Conservation (phyloP, 805 yeast genomes). For the Starmerella cellae region DNA sequence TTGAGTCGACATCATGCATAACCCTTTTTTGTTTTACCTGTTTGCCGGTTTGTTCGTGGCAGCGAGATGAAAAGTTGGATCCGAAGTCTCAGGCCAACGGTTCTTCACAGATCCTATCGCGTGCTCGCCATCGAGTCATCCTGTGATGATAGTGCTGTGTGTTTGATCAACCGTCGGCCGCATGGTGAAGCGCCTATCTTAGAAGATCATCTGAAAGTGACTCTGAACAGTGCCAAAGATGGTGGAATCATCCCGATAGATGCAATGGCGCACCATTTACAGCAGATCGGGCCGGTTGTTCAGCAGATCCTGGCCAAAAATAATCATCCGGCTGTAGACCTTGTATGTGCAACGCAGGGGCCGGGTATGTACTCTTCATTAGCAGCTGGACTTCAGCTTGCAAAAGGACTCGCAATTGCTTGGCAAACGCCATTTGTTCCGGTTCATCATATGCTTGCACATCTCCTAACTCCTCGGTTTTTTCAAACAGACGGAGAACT, state of each 20-base stretch:
- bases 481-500: slow-evolving; percentile 29
- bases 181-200: slow-evolving; percentile 33
- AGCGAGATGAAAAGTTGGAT: background rate
- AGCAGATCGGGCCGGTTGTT: slow-evolving; percentile 40
- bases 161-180: slow-evolving; percentile 44
- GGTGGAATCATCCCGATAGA: slow-evolving; percentile 86
- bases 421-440: slow-evolving; percentile 71
- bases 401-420: slow-evolving; percentile 72
- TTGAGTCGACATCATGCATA: no score
- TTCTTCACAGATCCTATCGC: slow-evolving; percentile 30
- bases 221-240: slow-evolving; percentile 47
- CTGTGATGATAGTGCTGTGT: slow-evolving; percentile 90
- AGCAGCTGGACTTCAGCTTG: slow-evolving; percentile 67
- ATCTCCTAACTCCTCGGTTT: slow-evolving; percentile 55
- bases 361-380: slow-evolving; percentile 94
- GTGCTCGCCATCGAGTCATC: slow-evolving; percentile 85
- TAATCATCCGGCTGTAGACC: slow-evolving; percentile 34
- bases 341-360: slow-evolving; percentile 83
- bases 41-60: background rate
- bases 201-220: slow-evolving; percentile 46
- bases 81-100: background rate
- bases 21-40: background rate
- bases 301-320: slow-evolving; percentile 30
- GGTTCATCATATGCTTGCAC: slow-evolving; percentile 95
- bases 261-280: slow-evolving; percentile 71